Conservation (phyloP, 148 eudicot genomes). For the Tetragonia tetragonoides region DNA sequence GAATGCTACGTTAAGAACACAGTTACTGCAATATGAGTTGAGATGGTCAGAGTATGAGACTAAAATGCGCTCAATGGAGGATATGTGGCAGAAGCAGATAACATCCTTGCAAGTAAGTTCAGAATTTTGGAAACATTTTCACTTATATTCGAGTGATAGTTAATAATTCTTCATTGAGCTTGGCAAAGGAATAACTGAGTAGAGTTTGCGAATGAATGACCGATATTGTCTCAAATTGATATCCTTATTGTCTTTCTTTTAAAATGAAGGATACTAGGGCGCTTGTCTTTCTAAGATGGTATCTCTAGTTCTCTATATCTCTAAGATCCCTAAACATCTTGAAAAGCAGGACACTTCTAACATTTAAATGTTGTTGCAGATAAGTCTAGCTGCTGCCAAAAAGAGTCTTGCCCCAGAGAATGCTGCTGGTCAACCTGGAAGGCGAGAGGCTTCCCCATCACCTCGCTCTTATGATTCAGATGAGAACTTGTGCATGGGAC, state of each 20-base stretch:
- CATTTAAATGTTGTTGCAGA: constrained; percentile 27
- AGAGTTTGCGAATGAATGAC: neutral
- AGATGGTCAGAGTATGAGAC: constrained; percentile 69
- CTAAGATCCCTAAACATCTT: neutral
- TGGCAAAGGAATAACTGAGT: neutral
- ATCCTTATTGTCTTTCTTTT: neutral
- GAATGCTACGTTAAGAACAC: constrained; percentile 57
- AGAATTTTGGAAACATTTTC: neutral
- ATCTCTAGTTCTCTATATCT: no score
- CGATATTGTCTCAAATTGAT: no score
- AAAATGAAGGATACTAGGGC: no score
- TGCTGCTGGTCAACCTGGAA: constrained; percentile 34
- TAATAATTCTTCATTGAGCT: neutral
- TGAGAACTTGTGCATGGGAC: constrained; percentile 40
- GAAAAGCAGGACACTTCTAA: neutral
- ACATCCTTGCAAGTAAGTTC: constrained; percentile 65
- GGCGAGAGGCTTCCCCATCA: constrained; percentile 44
- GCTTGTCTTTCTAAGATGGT: neutral
- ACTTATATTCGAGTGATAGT: neutral
- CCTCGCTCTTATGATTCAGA: constrained; percentile 55
- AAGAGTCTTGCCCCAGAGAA: constrained; percentile 42
- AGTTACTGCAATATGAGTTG: constrained; percentile 54
- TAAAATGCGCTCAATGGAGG: constrained; percentile 84
- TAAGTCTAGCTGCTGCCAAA: constrained; percentile 49
- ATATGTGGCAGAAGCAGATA: constrained; percentile 85